Evolutionary conservation across 2,329 filamentous ascomycete species (phyloP).

Genomic region (Colletotrichum truncatum): DNA sequence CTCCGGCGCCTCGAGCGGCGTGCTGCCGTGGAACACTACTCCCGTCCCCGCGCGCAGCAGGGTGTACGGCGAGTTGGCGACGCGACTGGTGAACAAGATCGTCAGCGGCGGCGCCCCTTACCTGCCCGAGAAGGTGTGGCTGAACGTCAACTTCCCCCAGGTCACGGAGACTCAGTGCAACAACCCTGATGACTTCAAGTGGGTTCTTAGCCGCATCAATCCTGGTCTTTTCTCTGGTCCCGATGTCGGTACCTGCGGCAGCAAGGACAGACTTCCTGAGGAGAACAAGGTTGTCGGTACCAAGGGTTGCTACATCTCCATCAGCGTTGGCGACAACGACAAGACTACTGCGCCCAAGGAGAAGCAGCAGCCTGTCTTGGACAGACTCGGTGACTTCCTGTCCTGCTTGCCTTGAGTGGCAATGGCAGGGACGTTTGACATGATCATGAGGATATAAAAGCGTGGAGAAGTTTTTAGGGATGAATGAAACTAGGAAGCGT

Average conservation of each 20-base stretch:
- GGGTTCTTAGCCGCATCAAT: constrained; percentile 71
- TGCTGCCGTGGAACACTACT: constrained; percentile 61
- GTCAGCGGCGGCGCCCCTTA: constrained; percentile 68
- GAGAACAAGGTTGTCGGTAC: constrained; percentile 61
- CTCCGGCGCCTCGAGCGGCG: constrained; percentile 61
- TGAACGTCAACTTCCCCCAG: constrained; percentile 78
- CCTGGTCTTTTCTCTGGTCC: constrained; percentile 58
- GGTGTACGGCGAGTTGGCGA: constrained; percentile 72
- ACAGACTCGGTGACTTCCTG: constrained; percentile 58
- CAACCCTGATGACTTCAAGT: constrained; percentile 64
- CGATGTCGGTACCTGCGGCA: constrained; percentile 68
- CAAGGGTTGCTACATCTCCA: constrained; percentile 67
- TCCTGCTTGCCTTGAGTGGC: constrained; percentile 50
- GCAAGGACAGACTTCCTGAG: constrained; percentile 59
- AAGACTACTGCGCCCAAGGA: constrained; percentile 67
- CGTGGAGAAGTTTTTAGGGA: no score
- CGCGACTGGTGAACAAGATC: constrained; percentile 64
- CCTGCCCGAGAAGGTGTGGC: constrained; percentile 66
- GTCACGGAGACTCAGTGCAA: constrained; percentile 56
- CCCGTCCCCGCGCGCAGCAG: constrained; percentile 62
- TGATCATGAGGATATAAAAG: no score
- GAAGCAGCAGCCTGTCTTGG: constrained; percentile 59
- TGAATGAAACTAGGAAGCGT: no score
- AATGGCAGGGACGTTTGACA: not conserved
- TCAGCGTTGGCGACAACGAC: constrained; percentile 67